phyloP scores from a whole-genome alignment of 1,284 basidiomycete genomes.

The Ganoderma lucidum region DNA sequence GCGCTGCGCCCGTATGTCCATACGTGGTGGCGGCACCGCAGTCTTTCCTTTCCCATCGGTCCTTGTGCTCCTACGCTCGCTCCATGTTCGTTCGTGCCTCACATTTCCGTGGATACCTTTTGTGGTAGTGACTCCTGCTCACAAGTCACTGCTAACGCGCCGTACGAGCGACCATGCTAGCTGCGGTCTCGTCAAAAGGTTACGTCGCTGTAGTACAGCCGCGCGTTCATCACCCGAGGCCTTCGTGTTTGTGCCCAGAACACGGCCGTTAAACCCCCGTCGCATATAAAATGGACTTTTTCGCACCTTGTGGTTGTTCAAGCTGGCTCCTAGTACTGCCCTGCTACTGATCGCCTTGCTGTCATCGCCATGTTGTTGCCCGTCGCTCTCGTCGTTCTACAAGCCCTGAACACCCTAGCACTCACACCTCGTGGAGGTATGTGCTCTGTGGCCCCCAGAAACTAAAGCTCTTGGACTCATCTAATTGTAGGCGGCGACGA shows the following conservation, averaged over 20 bases:
- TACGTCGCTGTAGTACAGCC: neutral
- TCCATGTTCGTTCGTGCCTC: neutral
- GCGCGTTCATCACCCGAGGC: neutral
- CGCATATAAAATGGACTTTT: neutral
- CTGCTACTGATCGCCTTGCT: neutral
- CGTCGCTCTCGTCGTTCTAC: neutral
- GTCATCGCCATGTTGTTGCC: neutral
- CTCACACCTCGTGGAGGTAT: neutral
- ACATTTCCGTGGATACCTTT: neutral
- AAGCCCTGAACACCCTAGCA: neutral
- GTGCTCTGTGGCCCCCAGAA: neutral
- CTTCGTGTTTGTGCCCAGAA: neutral
- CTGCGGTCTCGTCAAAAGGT: neutral
- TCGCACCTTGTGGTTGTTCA: neutral
- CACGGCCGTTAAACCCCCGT: neutral
- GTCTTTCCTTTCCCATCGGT: neutral
- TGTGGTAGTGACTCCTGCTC: neutral
- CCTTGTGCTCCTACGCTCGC: neutral
- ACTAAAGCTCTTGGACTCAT: neutral
- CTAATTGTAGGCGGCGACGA: neutral
- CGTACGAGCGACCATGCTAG: neutral
- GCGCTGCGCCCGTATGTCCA: neutral
- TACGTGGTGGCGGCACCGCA: neutral
- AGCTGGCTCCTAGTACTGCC: neutral
- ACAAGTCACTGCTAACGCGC: neutral